phyloP scores from a whole-genome alignment of 2,329 filamentous ascomycete species.

The Penicillium freii region DNA sequence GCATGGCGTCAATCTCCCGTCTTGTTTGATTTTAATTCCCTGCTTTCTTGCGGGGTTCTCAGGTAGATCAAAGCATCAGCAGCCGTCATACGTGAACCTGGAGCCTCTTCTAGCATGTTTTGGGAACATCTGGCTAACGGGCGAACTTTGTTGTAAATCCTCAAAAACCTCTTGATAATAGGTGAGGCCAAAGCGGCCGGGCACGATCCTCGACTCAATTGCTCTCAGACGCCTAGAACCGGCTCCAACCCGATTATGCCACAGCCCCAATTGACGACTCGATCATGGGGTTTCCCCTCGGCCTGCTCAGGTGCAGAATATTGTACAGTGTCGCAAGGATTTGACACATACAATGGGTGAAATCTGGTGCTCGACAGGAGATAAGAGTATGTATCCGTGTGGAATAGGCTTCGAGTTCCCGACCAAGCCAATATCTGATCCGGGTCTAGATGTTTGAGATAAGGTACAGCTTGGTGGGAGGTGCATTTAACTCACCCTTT shows the following conservation, averaged over 20 bases:
- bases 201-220: neutral
- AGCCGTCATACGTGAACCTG: neutral
- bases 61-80: neutral
- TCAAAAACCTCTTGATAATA: neutral
- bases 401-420: neutral
- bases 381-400: neutral
- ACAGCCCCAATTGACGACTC: neutral
- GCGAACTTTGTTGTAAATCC: neutral
- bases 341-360: neutral
- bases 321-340: neutral
- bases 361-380: neutral
- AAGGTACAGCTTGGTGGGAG: neutral
- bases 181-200: neutral
- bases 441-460: neutral
- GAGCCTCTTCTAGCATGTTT: neutral
- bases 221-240: neutral
- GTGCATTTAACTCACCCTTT: neutral
- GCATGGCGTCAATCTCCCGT: neutral
- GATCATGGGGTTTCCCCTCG: neutral
- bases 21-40: neutral
- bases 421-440: neutral
- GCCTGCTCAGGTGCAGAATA: conserved; percentile 4
- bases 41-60: neutral
- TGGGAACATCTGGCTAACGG: neutral
- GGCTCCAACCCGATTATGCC: neutral